Evolutionary conservation across 495 filamentous ascomycete species (phyloP), one percentile per base, ranked within the genome.

Genomic region (Penicillium manginii): DNA sequence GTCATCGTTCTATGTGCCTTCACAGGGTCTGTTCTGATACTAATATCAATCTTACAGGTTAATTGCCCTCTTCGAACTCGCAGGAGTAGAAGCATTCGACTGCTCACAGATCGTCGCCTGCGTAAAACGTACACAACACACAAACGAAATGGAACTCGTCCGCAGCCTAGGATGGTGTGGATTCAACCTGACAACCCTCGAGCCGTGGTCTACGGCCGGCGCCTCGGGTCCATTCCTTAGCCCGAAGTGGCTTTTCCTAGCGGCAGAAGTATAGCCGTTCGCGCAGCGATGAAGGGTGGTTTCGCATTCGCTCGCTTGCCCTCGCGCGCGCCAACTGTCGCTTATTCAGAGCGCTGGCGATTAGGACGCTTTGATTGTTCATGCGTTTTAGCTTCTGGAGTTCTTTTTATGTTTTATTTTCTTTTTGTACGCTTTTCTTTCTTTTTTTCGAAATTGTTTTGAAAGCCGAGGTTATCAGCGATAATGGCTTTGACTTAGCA

Each of bases 81-180:
- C 90, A 40, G 73, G 71, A 60, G 83, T 84, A 49, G 81, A 86
- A 39, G 81, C 81, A 51, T 86, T 96, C 66, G 83, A 73, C 57
- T 96, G 92, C 70, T 83, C 85, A 18, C 84, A 87, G 64, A 84
- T 96, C 47, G 84, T 96, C 37, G 86, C 92, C 63, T 93, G 90
- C 71, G 78, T 96, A 47, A 89, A 91, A 65, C 86, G 92, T 49
- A 78, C 73, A 19, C 76, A 82, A 39, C 78, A 82, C 22, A 75
- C 85, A 49, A 78, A 86, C 43, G 76, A 83, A 51, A 80, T 86
- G 60, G 79, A 86, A 50, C 78, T 96, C 53, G 84, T 88, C 58
- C 88, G 86, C 64, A 91, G 91, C 55, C 83, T 97, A 35, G 89
- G 92, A 63, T 97, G 93, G 93, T 92, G 93, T 62, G 92, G 92